These are phyloP conservation scores for Amesomyces nigricolor DNA, from an alignment of 2,329 filamentous ascomycete species.

Conservation along the genomic window DNA sequence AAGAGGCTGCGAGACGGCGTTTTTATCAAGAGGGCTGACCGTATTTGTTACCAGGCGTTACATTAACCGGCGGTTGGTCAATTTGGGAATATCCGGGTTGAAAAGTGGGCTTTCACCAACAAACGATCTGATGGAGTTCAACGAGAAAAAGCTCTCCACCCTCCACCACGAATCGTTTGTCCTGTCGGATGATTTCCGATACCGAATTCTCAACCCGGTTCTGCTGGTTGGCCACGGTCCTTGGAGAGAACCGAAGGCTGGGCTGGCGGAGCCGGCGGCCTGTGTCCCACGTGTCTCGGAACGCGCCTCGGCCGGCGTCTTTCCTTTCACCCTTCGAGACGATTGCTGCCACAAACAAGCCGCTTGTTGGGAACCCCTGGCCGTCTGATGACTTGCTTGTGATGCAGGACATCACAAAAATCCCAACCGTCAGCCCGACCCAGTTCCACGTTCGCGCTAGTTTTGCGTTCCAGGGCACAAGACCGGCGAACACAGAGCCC, in stretches of 20 bases:
- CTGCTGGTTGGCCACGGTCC: background rate
- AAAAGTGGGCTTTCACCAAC: too few relatives aligned
- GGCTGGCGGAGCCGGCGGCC: background rate
- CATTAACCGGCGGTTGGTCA: background rate
- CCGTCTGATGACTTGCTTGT: slow-evolving; percentile 2
- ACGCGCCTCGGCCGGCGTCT: background rate
- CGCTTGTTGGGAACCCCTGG: background rate
- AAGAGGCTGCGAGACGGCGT: too few relatives aligned
- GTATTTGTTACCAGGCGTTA: background rate
- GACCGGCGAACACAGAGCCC: background rate
- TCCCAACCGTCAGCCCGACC: background rate
- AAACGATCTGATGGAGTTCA: background rate
- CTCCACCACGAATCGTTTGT: background rate
- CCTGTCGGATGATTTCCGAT: slow-evolving; percentile 20
- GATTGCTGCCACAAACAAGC: background rate
- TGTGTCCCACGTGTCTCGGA: slow-evolving; percentile 10
- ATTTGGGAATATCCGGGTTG: background rate
- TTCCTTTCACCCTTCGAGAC: background rate
- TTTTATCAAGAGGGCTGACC: background rate
- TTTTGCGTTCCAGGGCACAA: background rate
- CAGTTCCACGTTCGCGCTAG: background rate
- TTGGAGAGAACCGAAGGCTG: background rate
- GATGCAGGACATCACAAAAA: slow-evolving; percentile 2
- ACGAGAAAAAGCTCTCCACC: background rate
- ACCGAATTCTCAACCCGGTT: slow-evolving; percentile 10